Percentiles rank a stretch among this genome's conserved stretches.
phyloP scores from a whole-genome alignment of 1,139 yeast species.

The Kurtzmaniella quercitrusa region DNA sequence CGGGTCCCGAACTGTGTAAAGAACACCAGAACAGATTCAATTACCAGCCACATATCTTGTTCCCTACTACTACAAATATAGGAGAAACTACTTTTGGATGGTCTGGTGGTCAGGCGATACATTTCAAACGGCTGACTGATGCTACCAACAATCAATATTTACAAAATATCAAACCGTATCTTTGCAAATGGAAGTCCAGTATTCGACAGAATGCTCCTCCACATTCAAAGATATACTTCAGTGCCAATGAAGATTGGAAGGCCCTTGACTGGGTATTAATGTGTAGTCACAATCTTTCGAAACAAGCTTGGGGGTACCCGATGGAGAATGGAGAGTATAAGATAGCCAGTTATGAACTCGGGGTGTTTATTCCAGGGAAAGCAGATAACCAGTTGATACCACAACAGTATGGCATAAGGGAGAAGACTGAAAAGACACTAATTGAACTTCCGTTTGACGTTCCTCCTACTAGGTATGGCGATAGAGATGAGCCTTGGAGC shows the following conservation, averaged over 20 bases:
- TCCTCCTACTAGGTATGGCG: conserved; percentile 41
- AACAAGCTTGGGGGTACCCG: conserved; percentile 67
- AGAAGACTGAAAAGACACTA: background rate
- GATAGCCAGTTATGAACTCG: conserved; percentile 51
- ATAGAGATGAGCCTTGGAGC: conserved; percentile 47
- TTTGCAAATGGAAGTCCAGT: conserved; percentile 25
- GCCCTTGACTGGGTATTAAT: conserved; percentile 58
- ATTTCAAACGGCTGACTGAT: conserved; percentile 35
- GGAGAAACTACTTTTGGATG: conserved; percentile 40
- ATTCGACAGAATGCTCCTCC: conserved; percentile 32
- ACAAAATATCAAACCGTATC: conserved; percentile 33
- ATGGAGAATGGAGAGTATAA: conserved; percentile 17
- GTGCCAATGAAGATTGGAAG: conserved; percentile 48
- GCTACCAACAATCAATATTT: conserved; percentile 22
- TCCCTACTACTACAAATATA: conserved; percentile 53
- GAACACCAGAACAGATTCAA: conserved; percentile 24
- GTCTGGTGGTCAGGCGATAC: conserved; percentile 53
- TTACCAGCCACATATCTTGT: conserved; percentile 45
- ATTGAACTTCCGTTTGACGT: conserved; percentile 47
- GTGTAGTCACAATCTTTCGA: conserved; percentile 63
- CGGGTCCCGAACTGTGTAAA: conserved; percentile 24
- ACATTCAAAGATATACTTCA: conserved; percentile 36
- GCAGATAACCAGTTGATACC: conserved; percentile 16
- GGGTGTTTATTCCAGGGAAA: conserved; percentile 41
- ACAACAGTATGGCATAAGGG: background rate